Base-by-base conservation (phyloP, 208 protist genomes). In the Crithidia expoeki region DNA sequence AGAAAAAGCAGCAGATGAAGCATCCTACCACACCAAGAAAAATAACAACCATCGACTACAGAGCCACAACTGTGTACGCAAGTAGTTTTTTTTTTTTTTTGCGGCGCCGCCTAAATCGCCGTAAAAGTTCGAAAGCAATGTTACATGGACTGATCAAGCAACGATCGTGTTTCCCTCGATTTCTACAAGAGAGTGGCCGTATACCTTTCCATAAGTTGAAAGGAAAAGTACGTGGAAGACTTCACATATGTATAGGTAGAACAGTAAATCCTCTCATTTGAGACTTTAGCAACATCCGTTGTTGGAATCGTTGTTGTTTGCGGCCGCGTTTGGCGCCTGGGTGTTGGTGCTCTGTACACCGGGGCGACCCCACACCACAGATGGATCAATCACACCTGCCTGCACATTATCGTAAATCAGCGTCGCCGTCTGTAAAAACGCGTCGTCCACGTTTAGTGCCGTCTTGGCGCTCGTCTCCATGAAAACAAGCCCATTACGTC, bases 401-500 rank as follows among this genome's bases (percentile, higher is more conserved):
- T 98, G 86, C 50, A 99, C 97, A 63, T 98, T 99, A 27, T 98
- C 92, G 77, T 98, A 98, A 62, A 99, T 99, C 40, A 91, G 78
- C 62, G 84, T 73, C 1, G 98, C 97, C 0, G 98, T 99, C 46
- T 91, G 85, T 38, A 98, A 80, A 78, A 99, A 99, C 1, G 98
- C 97, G 57, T 98, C 86, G 46, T 98, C 96, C 19, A 99, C 96
- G 71, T 98, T 98, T 60, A 93, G 77, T 9, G 96, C 96, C 11
- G 97, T 99, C 84, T 99, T 99, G 10, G 99, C 98, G 47, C 95
- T 98, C 0, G 98, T 99, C 76, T 99, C 99, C 65, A 99, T 92
- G 74, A 99, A 99, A 4, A 98, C 61, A 0, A 99, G 82, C 36
- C 92, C 94, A 62, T 99, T 86, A 62, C 98, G 86, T 7, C 81